Conservation (phyloP, 116 monocot species). For the Trichopus zeylanicus region DNA sequence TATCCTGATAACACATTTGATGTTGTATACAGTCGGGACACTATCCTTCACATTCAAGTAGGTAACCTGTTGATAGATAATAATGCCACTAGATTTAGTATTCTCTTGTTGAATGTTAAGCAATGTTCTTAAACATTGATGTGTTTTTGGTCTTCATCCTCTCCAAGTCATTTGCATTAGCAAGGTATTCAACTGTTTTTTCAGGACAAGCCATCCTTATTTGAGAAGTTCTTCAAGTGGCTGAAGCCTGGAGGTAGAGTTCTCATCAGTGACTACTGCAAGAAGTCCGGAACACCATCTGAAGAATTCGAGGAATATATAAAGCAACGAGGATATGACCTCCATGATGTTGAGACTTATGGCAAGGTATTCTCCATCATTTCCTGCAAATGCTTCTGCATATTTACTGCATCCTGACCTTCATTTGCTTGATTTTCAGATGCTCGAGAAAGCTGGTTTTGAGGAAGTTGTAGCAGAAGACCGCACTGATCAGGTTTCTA, state of each 20-base stretch:
- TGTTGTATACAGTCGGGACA: slow-evolving; percentile 95
- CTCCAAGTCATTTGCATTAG: no score
- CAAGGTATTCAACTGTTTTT: no score
- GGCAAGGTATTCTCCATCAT: slow-evolving; percentile 44
- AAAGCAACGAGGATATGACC: slow-evolving; percentile 88
- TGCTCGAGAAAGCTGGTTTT: slow-evolving; percentile 90
- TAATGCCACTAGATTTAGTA: neutral
- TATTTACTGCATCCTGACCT: neutral
- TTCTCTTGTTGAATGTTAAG: no score
- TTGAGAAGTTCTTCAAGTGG: slow-evolving; percentile 78
- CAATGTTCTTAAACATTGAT: no score
- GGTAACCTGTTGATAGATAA: neutral
- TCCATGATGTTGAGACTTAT: slow-evolving; percentile 82
- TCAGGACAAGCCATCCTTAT: slow-evolving; percentile 85
- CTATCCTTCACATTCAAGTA: slow-evolving; percentile 94
- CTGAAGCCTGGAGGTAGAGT: slow-evolving; percentile 91
- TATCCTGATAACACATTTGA: slow-evolving; percentile 79
- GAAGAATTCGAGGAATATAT: slow-evolving; percentile 79
- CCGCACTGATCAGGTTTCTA: slow-evolving; percentile 70
- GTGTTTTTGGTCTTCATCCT: no score
- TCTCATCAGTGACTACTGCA: slow-evolving; percentile 95
- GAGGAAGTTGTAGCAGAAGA: slow-evolving; percentile 85
- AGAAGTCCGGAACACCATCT: slow-evolving; percentile 49
- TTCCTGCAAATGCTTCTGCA: neutral
- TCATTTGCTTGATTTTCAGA: slow-evolving; percentile 27